Conservation (phyloP, 169 alveolate species). For the Plasmodium coatneyi region DNA sequence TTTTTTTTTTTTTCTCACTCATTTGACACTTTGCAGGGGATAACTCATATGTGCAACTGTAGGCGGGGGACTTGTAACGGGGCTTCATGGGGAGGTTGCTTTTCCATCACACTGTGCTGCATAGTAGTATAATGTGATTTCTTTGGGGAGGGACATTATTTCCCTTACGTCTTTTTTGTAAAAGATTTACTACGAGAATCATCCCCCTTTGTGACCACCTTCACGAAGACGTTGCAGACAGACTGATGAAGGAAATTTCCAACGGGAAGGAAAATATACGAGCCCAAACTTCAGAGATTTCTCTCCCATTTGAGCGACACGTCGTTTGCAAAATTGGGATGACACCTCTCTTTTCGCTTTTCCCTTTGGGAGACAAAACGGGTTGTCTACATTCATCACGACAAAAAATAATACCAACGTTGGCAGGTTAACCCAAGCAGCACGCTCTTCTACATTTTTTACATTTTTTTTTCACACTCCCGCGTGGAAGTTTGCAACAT, state of each 20-base stretch:
- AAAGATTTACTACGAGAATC: not conserved
- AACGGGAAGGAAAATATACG: not conserved
- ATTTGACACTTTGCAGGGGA: constrained; percentile 12
- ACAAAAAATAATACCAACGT: not conserved
- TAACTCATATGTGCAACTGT: constrained; percentile 16
- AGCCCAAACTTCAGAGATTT: not conserved
- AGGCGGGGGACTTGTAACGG: not conserved
- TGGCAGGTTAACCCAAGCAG: not conserved
- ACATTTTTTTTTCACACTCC: not conserved
- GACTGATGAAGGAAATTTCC: not conserved
- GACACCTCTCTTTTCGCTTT: not conserved
- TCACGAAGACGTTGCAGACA: not conserved
- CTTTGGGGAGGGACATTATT: not conserved
- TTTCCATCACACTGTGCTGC: not conserved
- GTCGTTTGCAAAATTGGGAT: not conserved
- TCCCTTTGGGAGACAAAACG: not conserved
- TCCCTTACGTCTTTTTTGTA: not conserved
- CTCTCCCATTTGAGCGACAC: not conserved
- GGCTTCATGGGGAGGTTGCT: not conserved
- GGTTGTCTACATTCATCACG: not conserved
- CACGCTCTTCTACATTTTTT: not conserved
- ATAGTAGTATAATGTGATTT: not conserved
- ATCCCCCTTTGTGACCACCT: not conserved
- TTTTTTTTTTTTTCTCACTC: not conserved
- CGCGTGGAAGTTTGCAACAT: not conserved